A percentile compares a stretch with the other conserved stretches of the same genome.
phyloP scores from a whole-genome alignment of 2,329 filamentous ascomycete genomes.

The Tolypocladium ophioglossoides region DNA sequence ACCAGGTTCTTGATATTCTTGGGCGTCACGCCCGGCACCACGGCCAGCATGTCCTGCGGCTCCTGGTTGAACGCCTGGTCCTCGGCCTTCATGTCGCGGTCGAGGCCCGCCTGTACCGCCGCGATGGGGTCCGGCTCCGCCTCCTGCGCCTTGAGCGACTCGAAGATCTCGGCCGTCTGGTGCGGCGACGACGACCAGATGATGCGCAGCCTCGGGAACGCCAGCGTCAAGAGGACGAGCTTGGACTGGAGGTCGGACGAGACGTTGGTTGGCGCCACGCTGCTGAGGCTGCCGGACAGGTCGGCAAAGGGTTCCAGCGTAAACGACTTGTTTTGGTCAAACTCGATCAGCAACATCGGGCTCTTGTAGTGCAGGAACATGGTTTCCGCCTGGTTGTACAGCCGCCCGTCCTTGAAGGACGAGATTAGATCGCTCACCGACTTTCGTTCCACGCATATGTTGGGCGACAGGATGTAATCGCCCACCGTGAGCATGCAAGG shows the following conservation, averaged over 20 bases:
- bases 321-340: conserved; percentile 94
- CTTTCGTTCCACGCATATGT: conserved; percentile 91
- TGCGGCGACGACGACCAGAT: conserved; percentile 93
- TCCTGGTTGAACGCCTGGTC: conserved; percentile 70
- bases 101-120: conserved; percentile 73
- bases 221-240: conserved; percentile 81
- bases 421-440: conserved; percentile 83
- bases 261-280: conserved; percentile 47
- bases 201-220: conserved; percentile 80
- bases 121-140: conserved; percentile 82
- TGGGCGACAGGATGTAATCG: conserved; percentile 87
- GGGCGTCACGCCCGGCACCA: conserved; percentile 73
- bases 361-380: conserved; percentile 91
- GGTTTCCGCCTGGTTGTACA: conserved; percentile 84
- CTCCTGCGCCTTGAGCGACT: conserved; percentile 81
- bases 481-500: conserved; percentile 95
- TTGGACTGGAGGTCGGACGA: conserved; percentile 78
- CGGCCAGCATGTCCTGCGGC: conserved; percentile 81
- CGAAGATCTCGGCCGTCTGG: conserved; percentile 95
- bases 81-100: conserved; percentile 42
- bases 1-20: conserved; percentile 67
- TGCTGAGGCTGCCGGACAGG: conserved; percentile 48
- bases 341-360: conserved; percentile 91
- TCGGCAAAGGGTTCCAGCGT: conserved; percentile 77
- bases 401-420: conserved; percentile 81